These are phyloP conservation scores for Russula virescens DNA, from an alignment of 768 basidiomycete genomes.

Conservation along the genomic window DNA sequence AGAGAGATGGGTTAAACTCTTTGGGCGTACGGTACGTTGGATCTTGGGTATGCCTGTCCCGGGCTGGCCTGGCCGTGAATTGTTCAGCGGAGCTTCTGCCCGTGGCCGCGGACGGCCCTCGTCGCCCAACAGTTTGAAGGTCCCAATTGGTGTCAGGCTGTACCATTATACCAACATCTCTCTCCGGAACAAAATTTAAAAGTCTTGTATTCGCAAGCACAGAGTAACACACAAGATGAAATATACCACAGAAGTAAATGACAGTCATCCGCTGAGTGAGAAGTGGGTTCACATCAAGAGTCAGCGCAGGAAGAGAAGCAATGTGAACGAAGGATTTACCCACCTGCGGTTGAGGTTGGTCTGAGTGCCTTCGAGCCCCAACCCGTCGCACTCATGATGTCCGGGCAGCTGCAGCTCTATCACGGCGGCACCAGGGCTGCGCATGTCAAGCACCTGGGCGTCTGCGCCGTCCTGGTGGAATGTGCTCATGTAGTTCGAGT, in stretches of 20 bases:
- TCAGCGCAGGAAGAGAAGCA: neutral
- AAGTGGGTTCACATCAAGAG: neutral
- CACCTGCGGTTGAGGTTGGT: conserved; percentile 82
- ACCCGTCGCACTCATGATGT: conserved; percentile 83
- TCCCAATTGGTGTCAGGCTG: too few relatives aligned
- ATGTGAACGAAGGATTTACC: conserved; percentile 21
- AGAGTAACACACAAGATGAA: conserved; percentile 39
- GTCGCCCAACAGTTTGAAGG: too few relatives aligned
- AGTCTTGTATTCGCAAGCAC: neutral
- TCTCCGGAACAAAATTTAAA: neutral
- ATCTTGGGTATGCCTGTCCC: too few relatives aligned
- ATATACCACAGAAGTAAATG: conserved; percentile 95
- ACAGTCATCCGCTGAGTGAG: conserved; percentile 74
- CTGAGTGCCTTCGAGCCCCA: conserved; percentile 87
- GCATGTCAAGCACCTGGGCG: conserved; percentile 93
- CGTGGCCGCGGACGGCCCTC: too few relatives aligned
- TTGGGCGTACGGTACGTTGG: too few relatives aligned
- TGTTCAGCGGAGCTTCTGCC: too few relatives aligned
- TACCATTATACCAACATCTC: too few relatives aligned
- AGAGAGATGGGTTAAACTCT: too few relatives aligned
- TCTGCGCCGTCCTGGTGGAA: conserved; percentile 92
- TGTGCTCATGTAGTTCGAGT: conserved; percentile 94
- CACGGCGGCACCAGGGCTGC: conserved; percentile 91
- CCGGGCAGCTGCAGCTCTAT: conserved; percentile 85
- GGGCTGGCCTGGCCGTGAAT: too few relatives aligned